Evolutionary conservation across 306 rosid genomes (phyloP).

Genomic region (Sechiopsis laciniata): DNA sequence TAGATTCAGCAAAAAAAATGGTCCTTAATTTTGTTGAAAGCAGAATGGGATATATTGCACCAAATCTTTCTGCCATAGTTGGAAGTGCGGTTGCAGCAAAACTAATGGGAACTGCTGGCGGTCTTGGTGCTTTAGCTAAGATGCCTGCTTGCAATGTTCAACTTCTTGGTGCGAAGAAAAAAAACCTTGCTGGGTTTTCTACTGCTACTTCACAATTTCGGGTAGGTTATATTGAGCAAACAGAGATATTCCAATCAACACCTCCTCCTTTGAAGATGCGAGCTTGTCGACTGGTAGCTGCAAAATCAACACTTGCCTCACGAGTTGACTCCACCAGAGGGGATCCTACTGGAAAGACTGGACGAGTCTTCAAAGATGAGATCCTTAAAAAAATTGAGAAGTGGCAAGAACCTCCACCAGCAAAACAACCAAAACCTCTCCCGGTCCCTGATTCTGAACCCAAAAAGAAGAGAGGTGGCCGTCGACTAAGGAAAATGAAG

Average conservation of each 20-base stretch:
- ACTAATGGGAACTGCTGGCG: constrained; percentile 97
- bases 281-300: constrained; percentile 77
- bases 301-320: constrained; percentile 87
- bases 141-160: constrained; percentile 99
- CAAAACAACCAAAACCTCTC: constrained; percentile 90
- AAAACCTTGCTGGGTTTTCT: constrained; percentile 91
- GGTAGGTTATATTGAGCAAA: constrained; percentile 80
- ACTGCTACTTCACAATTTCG: constrained; percentile 93
- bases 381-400: constrained; percentile 85
- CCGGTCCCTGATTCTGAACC: constrained; percentile 99
- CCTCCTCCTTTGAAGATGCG: constrained; percentile 86
- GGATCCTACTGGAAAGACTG: constrained; percentile 77
- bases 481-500: constrained; percentile 26
- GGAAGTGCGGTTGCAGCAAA: constrained; percentile 96
- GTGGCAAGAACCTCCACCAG: constrained; percentile 99
- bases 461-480: constrained; percentile 82
- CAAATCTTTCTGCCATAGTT: constrained; percentile 83
- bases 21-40: constrained; percentile 96
- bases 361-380: constrained; percentile 61
- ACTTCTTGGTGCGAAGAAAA: constrained; percentile 82
- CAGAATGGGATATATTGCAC: constrained; percentile 96
- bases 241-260: constrained; percentile 81
- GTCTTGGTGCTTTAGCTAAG: constrained; percentile 65
- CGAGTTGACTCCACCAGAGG: constrained; percentile 86
- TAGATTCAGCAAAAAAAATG: constrained; percentile 77